Percentiles rank a stretch among this genome's conserved stretches.
Evolutionary conservation across 2,329 filamentous ascomycete genomes (phyloP).

Genomic region (Calonectria naviculata): DNA sequence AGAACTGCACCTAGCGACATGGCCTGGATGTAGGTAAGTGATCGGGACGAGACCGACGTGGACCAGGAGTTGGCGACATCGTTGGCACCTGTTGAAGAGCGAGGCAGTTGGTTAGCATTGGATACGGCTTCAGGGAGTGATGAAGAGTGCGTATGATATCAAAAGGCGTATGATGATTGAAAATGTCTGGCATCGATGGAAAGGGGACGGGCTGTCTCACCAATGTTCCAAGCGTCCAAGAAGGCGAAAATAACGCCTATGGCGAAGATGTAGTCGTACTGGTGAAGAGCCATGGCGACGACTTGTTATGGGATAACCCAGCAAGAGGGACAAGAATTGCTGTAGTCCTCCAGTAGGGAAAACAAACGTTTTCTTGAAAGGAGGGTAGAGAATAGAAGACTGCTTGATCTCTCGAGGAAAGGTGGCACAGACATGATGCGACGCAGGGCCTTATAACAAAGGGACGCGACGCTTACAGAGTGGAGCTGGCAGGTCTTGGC

Average conservation of each 20-base stretch:
- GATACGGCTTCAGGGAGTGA: constrained; percentile 11
- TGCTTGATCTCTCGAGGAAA: constrained; percentile 4
- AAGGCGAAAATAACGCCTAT: constrained; percentile 73
- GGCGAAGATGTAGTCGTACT: constrained; percentile 73
- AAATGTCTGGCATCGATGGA: not conserved
- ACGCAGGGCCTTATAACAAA: constrained; percentile 35
- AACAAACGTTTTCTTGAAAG: constrained; percentile 25
- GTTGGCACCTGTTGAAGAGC: constrained; percentile 39
- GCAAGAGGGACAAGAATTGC: not conserved
- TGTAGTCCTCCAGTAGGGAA: not conserved
- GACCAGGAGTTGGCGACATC: constrained; percentile 85
- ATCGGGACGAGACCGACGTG: constrained; percentile 78
- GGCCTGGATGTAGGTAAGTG: constrained; percentile 69
- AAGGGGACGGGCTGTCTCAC: constrained; percentile 42
- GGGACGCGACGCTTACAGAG: constrained; percentile 1
- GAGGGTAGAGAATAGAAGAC: constrained; percentile 16
- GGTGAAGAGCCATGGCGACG: constrained; percentile 46
- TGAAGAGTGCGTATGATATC: not conserved
- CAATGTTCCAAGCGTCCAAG: constrained; percentile 74
- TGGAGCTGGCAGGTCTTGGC: constrained; percentile 32
- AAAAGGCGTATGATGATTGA: not conserved
- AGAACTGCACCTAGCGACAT: constrained; percentile 69
- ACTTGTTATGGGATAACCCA: not conserved
- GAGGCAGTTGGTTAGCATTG: constrained; percentile 46
- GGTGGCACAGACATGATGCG: constrained; percentile 4